Percentiles rank a stretch among this genome's conserved stretches.
These are phyloP conservation scores for Pilatotrama ljubarskyi DNA, from an alignment of 768 basidiomycete genomes.

Conservation along the genomic window DNA sequence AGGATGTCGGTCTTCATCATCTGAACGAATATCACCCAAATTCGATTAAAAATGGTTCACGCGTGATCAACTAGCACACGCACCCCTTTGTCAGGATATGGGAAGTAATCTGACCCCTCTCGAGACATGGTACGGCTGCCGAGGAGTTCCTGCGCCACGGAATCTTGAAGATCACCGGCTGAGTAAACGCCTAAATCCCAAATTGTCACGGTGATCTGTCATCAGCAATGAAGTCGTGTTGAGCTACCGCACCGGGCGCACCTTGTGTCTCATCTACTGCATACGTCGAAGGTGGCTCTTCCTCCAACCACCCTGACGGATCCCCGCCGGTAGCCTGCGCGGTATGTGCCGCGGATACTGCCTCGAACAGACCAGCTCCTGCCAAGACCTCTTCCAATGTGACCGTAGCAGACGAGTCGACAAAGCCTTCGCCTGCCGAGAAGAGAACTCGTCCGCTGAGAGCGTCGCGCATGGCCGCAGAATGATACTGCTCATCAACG, in stretches of 20 bases:
- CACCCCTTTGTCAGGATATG: conserved; percentile 11
- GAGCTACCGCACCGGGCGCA: background rate
- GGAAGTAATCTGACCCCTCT: background rate
- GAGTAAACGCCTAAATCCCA: no score
- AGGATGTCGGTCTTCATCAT: conserved; percentile 33
- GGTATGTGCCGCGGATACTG: no score
- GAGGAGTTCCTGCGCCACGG: background rate
- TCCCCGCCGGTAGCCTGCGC: no score
- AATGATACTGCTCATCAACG: no score
- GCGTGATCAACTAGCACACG: background rate
- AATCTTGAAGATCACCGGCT: background rate
- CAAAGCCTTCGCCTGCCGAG: background rate
- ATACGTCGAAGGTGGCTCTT: background rate
- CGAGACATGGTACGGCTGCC: background rate
- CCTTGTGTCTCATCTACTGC: background rate
- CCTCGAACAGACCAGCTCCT: background rate
- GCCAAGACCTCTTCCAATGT: background rate
- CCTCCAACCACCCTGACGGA: background rate
- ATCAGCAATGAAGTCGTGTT: background rate
- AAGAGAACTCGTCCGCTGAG: background rate
- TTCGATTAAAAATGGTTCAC: background rate
- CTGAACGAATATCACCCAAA: conserved; percentile 3
- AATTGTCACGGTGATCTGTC: no score
- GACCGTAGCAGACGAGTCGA: background rate
- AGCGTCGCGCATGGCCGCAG: background rate